Conservation (phyloP, 306 rosid genomes). For the Castanea crenata region DNA sequence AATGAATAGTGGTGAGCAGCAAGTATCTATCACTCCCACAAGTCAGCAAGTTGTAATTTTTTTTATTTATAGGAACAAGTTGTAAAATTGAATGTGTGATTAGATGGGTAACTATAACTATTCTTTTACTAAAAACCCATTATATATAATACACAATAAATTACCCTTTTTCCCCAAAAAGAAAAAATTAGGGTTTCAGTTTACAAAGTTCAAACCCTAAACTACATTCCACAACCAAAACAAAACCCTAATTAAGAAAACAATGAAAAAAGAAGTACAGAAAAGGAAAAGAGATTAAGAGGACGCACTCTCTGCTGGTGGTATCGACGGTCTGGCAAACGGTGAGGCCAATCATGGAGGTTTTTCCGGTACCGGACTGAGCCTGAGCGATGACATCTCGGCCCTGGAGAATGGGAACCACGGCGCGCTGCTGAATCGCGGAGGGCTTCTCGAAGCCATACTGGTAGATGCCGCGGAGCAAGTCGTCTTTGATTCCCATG, state of each 20-base stretch:
- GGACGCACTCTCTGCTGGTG: slow-evolving; percentile 66
- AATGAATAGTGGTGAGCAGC: too few relatives aligned
- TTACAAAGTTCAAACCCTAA: neutral
- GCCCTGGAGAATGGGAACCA: slow-evolving; percentile 84
- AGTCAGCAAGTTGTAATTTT: too few relatives aligned
- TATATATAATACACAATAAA: neutral
- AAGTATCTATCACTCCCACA: too few relatives aligned
- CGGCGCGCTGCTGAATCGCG: slow-evolving; percentile 95
- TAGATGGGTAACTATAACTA: too few relatives aligned
- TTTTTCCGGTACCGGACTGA: slow-evolving; percentile 96
- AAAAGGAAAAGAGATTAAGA: neutral
- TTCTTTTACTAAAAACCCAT: too few relatives aligned
- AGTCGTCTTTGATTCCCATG: slow-evolving; percentile 89
- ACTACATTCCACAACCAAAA: neutral
- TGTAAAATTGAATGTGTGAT: too few relatives aligned
- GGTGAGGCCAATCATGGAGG: slow-evolving; percentile 95
- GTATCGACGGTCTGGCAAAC: slow-evolving; percentile 92
- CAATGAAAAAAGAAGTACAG: neutral
- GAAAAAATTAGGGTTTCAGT: neutral
- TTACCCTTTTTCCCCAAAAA: neutral
- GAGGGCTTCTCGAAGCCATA: slow-evolving; percentile 98
- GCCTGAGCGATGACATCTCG: slow-evolving; percentile 99
- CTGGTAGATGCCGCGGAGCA: slow-evolving; percentile 84
- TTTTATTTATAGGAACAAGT: too few relatives aligned
- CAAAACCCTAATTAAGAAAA: neutral